These are phyloP conservation scores for Boletus coccyginus DNA, from an alignment of 768 basidiomycete genomes.

Conservation along the genomic window DNA sequence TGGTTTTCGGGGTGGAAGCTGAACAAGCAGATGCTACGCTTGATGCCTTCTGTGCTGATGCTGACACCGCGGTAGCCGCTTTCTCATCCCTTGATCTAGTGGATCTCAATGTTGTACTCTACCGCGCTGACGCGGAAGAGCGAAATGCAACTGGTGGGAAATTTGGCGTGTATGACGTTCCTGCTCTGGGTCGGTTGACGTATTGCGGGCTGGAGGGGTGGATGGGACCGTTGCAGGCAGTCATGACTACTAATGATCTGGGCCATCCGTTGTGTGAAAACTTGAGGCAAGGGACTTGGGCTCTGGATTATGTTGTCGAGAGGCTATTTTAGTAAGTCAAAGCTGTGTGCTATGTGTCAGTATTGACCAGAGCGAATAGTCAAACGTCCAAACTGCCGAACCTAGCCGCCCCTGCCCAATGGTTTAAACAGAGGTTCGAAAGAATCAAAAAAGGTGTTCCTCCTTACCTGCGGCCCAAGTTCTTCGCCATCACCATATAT, in stretches of 20 bases:
- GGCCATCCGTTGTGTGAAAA: slow-evolving; percentile 91
- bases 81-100: slow-evolving; percentile 75
- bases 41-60: slow-evolving; percentile 69
- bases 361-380: slow-evolving; percentile 34
- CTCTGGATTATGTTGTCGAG: slow-evolving; percentile 79
- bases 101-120: slow-evolving; percentile 85
- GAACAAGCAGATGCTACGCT: slow-evolving; percentile 68
- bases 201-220: slow-evolving; percentile 98
- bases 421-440: slow-evolving; percentile 89
- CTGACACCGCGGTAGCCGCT: slow-evolving; percentile 69
- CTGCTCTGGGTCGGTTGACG: slow-evolving; percentile 66
- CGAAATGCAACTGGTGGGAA: slow-evolving; percentile 80
- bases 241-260: slow-evolving; percentile 89
- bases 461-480: slow-evolving; percentile 91
- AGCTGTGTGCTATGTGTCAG: slow-evolving; percentile 1
- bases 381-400: slow-evolving; percentile 63
- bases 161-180: slow-evolving; percentile 81
- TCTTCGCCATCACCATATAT: slow-evolving; percentile 88
- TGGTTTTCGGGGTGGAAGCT: slow-evolving; percentile 87
- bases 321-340: slow-evolving; percentile 66
- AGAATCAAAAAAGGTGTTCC: slow-evolving; percentile 71
- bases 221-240: slow-evolving; percentile 84
- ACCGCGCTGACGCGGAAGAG: slow-evolving; percentile 90
- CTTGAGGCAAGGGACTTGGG: slow-evolving; percentile 86
- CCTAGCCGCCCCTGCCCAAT: slow-evolving; percentile 67